Conservation (phyloP, 169 alveolate genomes). For the Eimeria acervulina region DNA sequence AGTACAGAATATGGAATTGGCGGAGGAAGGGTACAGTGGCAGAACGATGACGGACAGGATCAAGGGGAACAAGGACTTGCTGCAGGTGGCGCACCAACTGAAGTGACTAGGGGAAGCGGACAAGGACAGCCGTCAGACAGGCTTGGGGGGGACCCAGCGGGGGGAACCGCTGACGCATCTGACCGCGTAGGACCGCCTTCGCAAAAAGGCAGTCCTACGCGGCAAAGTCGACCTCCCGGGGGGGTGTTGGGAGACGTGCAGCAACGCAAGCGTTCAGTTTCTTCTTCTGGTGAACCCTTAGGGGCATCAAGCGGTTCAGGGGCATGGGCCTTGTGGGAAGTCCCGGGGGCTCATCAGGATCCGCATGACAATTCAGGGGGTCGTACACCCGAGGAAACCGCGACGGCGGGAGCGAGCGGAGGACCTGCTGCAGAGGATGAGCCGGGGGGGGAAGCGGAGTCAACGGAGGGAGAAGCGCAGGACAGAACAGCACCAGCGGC, state of each 20-base stretch:
- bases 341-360: neutral
- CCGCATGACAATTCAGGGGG: neutral
- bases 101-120: neutral
- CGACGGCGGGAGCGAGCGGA: neutral
- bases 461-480: neutral
- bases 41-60: neutral
- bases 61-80: neutral
- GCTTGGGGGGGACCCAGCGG: neutral
- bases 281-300: neutral
- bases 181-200: neutral
- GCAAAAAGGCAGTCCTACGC: too few species aligned
- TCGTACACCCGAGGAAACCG: neutral
- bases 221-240: too few species aligned
- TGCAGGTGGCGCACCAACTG: neutral
- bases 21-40: neutral
- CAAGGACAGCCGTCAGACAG: neutral
- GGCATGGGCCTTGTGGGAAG: neutral
- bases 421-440: neutral
- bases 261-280: too few species aligned
- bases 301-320: neutral
- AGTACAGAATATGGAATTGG: too few species aligned
- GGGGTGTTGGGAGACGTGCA: neutral
- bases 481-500: neutral
- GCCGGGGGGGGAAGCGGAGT: neutral
- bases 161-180: neutral